Base-by-base conservation (phyloP, 139 green algal genomes). In the Deuterostichococcus epilithicus region DNA sequence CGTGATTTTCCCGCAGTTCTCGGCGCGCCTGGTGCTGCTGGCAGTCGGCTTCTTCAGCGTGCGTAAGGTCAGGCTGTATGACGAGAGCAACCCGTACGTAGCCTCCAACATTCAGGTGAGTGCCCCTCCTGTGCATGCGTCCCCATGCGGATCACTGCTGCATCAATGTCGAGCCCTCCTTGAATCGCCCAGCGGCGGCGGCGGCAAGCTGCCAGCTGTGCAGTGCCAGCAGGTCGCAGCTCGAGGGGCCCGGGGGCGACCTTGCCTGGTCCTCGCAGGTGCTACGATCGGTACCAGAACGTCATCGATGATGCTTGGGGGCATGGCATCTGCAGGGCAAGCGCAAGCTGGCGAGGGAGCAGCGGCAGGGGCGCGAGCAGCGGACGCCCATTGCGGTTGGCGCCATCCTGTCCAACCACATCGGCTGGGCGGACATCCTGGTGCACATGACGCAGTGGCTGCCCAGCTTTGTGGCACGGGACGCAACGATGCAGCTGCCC, bases 371-470 rank as follows among this genome's bases (percentile, higher is more conserved):
- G 34, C 63, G 23, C 20, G 52, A 26, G 34, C 47, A 38, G 3
- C 33, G 76, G 10, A 63, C 10, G 52, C 52, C 52, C 18, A 20
- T 63, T 13, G 52, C 52, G 52, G 52, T 63, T 33, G 84, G 60
- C 32, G 86, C 72, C 26, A 88, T 97, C 30, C 87, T 97, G 4
- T 91, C 83, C 59, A 97, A 97, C 79, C 93, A 96, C 81, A 74
- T 86, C 47, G 85, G 85, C 72, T 98, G 88, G 87, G 67, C 85
- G 5, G 94, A 98, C 80, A 97, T 98, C 69, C 74, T 98, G 42
- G 74, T 97, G 23, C 88, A 92, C 77, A 94, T 96, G 88, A 85
- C 83, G 52, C 68, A 82, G 26, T 87, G 81, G 38, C 92, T 95
- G 32, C 93, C 94, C 30, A 79, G 76, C 33, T 97, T 97, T 81